phyloP scores from a whole-genome alignment of 345 rosid genomes.

The Barbarea vulgaris region DNA sequence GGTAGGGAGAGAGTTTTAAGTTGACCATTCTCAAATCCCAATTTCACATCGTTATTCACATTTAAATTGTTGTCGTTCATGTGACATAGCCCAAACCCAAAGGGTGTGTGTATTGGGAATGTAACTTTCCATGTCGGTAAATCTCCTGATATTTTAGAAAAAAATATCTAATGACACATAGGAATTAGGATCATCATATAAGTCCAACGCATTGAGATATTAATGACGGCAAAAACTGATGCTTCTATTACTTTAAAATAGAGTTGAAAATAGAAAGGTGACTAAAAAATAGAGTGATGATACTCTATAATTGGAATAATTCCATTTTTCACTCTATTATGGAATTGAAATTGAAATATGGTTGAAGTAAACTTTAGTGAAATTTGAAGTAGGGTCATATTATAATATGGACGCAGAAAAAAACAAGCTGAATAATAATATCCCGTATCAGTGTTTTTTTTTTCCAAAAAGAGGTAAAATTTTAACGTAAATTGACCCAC shows the following conservation, averaged over 20 bases:
- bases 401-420: background rate
- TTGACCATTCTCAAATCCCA: conserved; percentile 2
- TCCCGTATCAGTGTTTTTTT: background rate
- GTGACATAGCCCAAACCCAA: conserved; percentile 3
- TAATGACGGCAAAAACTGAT: background rate
- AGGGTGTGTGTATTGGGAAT: background rate
- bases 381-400: too few species aligned
- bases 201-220: background rate
- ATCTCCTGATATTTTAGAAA: conserved; percentile 1
- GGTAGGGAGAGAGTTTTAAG: background rate
- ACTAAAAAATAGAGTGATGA: too few species aligned
- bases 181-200: background rate
- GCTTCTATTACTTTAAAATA: too few species aligned
- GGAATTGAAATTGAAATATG: too few species aligned
- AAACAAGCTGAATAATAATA: background rate
- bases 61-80: background rate
- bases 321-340: too few species aligned
- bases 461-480: conserved; percentile 11
- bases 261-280: too few species aligned
- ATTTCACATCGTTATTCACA: background rate
- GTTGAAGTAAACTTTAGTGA: too few species aligned
- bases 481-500: conserved; percentile 23
- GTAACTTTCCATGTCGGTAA: conserved; percentile 8
- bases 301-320: too few species aligned
- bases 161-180: background rate